Percentiles rank a stretch among this genome's conserved stretches.
Conservation (phyloP, 305 asterid genomes). For the Fraxinus dipetala region DNA sequence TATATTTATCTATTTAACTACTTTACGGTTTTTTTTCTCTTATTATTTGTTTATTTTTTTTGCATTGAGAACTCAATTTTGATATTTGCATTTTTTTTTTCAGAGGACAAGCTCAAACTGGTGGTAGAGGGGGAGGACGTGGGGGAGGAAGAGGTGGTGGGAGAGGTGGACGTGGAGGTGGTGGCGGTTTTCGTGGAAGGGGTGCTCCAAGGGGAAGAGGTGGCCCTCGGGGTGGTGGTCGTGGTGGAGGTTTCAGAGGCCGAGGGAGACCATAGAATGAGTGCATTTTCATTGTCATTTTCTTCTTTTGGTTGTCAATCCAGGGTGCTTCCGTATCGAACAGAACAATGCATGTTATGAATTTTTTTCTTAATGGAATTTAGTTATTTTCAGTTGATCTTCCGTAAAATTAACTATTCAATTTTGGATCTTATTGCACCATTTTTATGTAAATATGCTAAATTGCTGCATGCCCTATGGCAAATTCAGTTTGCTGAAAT, state of each 20-base stretch:
- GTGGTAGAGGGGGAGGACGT: slow-evolving; percentile 56
- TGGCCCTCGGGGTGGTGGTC: slow-evolving; percentile 56
- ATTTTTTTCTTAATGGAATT: slow-evolving; percentile 17
- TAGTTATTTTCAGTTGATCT: background rate
- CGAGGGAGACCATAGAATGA: slow-evolving; percentile 59
- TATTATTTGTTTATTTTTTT: background rate
- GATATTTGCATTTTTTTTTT: background rate
- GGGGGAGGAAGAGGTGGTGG: slow-evolving; percentile 55
- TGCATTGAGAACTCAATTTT: background rate
- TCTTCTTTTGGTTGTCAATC: slow-evolving; percentile 4
- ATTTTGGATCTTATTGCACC: background rate
- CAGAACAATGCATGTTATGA: background rate
- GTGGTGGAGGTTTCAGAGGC: slow-evolving; percentile 81
- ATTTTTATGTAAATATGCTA: background rate
- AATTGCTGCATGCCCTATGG: background rate
- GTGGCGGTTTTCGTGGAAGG: slow-evolving; percentile 72
- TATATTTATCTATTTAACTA: background rate
- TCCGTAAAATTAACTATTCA: background rate
- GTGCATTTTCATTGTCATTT: slow-evolving; percentile 12
- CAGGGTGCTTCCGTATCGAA: slow-evolving; percentile 11
- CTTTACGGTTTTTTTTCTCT: background rate
- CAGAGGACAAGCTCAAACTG: slow-evolving; percentile 53
- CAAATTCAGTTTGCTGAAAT: background rate
- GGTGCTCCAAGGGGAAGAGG: slow-evolving; percentile 78
- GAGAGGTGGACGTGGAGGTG: slow-evolving; percentile 43